Percentiles rank a stretch among this genome's conserved stretches.
phyloP scores from a whole-genome alignment of 768 basidiomycete genomes.

The Favolaschia claudopus region DNA sequence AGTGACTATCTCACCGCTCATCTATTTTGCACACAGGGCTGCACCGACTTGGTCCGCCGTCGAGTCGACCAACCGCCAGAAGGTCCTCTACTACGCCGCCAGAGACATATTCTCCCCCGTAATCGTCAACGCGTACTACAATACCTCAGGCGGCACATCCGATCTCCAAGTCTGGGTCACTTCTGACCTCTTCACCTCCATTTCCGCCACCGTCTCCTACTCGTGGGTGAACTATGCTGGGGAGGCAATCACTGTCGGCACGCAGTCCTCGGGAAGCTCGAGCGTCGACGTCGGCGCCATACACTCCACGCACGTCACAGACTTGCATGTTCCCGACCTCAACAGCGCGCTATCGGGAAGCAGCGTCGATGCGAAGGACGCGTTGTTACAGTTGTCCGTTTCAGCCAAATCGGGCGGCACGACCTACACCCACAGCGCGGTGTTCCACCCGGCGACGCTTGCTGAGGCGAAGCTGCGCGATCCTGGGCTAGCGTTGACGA shows the following conservation, averaged over 20 bases:
- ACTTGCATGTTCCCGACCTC: neutral
- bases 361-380: neutral
- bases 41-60: constrained; percentile 15
- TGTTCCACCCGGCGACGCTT: constrained; percentile 18
- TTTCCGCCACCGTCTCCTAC: neutral
- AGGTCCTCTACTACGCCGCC: constrained; percentile 20
- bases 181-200: neutral
- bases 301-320: neutral
- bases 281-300: neutral
- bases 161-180: constrained; percentile 20
- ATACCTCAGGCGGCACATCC: neutral
- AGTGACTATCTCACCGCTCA: neutral
- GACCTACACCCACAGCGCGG: constrained; percentile 16
- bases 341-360: neutral
- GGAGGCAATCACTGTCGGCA: neutral
- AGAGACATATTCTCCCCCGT: constrained; percentile 20
- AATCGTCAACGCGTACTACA: constrained; percentile 19
- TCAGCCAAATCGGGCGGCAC: neutral
- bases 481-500: constrained; percentile 3
- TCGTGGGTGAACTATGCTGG: constrained; percentile 13
- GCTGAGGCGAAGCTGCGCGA: constrained; percentile 16
- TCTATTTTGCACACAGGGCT: neutral
- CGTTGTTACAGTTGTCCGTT: constrained; percentile 5
- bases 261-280: neutral
- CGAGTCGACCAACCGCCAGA: constrained; percentile 20